Conservation (phyloP, 1,284 basidiomycete species). For the Tylopilus orsonianus region DNA sequence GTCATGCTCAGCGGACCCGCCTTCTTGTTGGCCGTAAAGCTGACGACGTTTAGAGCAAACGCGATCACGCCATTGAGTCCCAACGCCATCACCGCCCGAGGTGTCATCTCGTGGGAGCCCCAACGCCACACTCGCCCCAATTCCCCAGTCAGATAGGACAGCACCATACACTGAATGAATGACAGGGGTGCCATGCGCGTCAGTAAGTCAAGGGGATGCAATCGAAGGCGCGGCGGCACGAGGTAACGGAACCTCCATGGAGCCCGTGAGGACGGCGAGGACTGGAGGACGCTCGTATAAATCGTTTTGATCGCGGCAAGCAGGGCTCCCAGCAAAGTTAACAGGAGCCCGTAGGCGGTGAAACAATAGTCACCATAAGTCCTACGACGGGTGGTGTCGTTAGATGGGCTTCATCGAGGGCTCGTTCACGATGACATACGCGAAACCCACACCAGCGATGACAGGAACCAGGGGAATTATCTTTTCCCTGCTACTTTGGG, state of each 20-base stretch:
- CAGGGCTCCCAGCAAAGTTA: conserved; percentile 86
- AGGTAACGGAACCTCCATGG: conserved; percentile 27
- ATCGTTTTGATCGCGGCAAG: conserved; percentile 92
- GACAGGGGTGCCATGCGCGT: conserved; percentile 85
- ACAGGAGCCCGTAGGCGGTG: conserved; percentile 75
- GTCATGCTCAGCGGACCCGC: conserved; percentile 86
- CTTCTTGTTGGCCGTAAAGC: conserved; percentile 89
- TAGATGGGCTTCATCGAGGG: not conserved
- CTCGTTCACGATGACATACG: conserved; percentile 54
- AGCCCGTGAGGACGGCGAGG: conserved; percentile 30
- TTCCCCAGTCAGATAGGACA: conserved; percentile 80
- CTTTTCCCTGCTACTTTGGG: conserved; percentile 55
- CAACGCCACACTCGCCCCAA: conserved; percentile 60
- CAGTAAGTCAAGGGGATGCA: conserved; percentile 87
- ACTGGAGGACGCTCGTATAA: conserved; percentile 80
- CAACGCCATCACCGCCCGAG: conserved; percentile 53
- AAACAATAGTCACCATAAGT: conserved; percentile 92
- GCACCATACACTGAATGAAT: conserved; percentile 79
- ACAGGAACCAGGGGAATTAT: conserved; percentile 82
- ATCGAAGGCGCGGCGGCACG: conserved; percentile 47
- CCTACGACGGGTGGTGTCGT: conserved; percentile 37
- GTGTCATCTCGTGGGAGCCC: conserved; percentile 51
- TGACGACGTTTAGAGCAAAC: conserved; percentile 88
- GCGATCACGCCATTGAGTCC: conserved; percentile 81
- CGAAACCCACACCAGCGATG: conserved; percentile 87